A percentile compares a stretch with the other conserved stretches of the same genome.
Conservation (phyloP, 1,284 basidiomycete species). For the Leccinum subrobustum region DNA sequence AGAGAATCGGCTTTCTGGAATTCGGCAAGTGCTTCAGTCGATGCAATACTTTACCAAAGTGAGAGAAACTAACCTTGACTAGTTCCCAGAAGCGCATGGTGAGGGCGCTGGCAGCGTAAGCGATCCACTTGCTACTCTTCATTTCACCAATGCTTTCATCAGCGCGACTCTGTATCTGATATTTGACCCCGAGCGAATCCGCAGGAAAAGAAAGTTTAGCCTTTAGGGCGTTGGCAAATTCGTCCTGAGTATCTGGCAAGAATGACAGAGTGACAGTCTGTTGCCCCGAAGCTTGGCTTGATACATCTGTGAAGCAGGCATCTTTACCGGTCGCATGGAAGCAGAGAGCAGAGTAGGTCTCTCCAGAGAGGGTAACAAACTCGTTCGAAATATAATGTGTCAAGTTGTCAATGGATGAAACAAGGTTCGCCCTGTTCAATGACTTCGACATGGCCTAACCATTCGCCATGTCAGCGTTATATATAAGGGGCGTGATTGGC, state of each 20-base stretch:
- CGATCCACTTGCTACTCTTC: conserved; percentile 81
- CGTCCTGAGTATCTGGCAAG: conserved; percentile 46
- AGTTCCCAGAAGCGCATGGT: conserved; percentile 85
- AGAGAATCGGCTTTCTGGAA: conserved; percentile 87
- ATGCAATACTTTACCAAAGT: not conserved
- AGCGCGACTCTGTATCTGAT: conserved; percentile 40
- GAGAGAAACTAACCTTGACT: conserved; percentile 58
- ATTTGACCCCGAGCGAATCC: conserved; percentile 43
- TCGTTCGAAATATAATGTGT: conserved; percentile 46
- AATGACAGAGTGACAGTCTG: conserved; percentile 63
- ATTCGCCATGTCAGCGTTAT: conserved; percentile 3
- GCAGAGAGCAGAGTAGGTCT: conserved; percentile 38
- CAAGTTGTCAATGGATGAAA: conserved; percentile 46
- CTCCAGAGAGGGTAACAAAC: conserved; percentile 43
- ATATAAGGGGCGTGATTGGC: not conserved
- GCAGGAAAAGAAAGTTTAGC: conserved; percentile 33
- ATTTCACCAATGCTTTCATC: conserved; percentile 59
- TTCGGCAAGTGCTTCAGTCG: conserved; percentile 9
- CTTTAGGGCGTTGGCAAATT: conserved; percentile 49
- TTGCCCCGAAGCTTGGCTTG: conserved; percentile 36
- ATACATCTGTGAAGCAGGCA: conserved; percentile 44
- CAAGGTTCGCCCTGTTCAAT: conserved; percentile 33
- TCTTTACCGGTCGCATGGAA: conserved; percentile 28
- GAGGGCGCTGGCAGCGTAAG: conserved; percentile 80
- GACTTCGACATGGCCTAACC: conserved; percentile 11